Conservation (phyloP, 148 eudicot genomes). For the Heliamphora exappendiculata region DNA sequence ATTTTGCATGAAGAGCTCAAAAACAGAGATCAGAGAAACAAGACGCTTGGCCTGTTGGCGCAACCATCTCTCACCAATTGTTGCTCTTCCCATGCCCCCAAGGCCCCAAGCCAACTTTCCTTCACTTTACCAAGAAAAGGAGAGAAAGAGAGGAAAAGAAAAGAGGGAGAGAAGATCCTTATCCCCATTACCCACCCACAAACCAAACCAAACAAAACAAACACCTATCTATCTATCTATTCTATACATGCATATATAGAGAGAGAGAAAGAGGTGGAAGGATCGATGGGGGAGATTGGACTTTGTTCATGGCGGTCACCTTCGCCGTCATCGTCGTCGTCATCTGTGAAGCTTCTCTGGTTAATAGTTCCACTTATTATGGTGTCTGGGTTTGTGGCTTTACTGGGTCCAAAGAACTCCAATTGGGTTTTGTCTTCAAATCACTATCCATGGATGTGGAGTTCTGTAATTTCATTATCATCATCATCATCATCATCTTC, state of each 20-base stretch:
- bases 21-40: conserved; percentile 30
- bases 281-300: conserved; percentile 13
- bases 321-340: conserved; percentile 20
- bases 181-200: background rate
- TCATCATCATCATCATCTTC: background rate
- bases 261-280: too few relatives aligned
- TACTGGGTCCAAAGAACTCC: conserved; percentile 16
- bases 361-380: conserved; percentile 33
- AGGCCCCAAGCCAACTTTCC: background rate
- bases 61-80: conserved; percentile 52
- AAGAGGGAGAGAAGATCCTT: background rate
- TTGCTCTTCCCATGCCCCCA: conserved; percentile 13
- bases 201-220: background rate
- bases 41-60: conserved; percentile 50
- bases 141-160: background rate
- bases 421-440: conserved; percentile 13
- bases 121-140: conserved; percentile 4
- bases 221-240: too few relatives aligned
- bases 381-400: conserved; percentile 24
- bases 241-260: too few relatives aligned
- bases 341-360: conserved; percentile 27
- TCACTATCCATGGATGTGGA: conserved; percentile 18
- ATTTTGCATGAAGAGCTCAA: conserved; percentile 48
- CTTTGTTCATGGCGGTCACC: conserved; percentile 23
- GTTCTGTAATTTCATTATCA: conserved; percentile 2